Percentiles rank a stretch among this genome's conserved stretches.
These are phyloP conservation scores for Fusarium fujikuroi DNA, from an alignment of 2,329 filamentous ascomycete genomes.

Conservation along the genomic window DNA sequence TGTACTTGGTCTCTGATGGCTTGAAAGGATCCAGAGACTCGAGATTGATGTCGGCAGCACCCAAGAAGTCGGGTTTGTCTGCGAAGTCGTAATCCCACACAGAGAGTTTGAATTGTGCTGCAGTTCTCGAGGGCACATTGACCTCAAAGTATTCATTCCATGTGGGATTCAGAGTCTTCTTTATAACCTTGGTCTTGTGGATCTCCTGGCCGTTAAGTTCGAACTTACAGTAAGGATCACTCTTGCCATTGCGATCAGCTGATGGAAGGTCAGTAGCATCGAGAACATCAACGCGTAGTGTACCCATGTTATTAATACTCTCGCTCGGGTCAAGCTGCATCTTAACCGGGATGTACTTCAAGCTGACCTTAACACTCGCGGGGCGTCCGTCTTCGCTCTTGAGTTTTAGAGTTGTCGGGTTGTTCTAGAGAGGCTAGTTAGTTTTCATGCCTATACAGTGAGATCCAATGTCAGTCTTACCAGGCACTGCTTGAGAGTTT, in stretches of 20 bases:
- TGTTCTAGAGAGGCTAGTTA: slow-evolving; percentile 70
- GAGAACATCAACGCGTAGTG: slow-evolving; percentile 90
- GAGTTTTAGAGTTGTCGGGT: slow-evolving; percentile 83
- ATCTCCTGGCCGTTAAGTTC: slow-evolving; percentile 88
- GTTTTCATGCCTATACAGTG: not conserved
- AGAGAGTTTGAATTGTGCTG: slow-evolving; percentile 81
- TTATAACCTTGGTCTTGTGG: slow-evolving; percentile 94
- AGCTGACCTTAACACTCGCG: slow-evolving; percentile 84
- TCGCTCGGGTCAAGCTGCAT: slow-evolving; percentile 95
- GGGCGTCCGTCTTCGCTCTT: slow-evolving; percentile 78
- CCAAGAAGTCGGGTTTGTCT: slow-evolving; percentile 92
- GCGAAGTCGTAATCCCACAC: slow-evolving; percentile 98
- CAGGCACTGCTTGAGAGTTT: slow-evolving; percentile 87
- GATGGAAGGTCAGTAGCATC: slow-evolving; percentile 89
- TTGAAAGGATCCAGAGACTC: slow-evolving; percentile 86
- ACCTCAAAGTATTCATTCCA: slow-evolving; percentile 98
- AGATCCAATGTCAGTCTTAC: slow-evolving; percentile 59
- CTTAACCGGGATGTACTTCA: slow-evolving; percentile 93
- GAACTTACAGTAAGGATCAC: slow-evolving; percentile 97
- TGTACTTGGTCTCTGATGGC: slow-evolving; percentile 77
- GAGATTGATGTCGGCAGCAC: slow-evolving; percentile 79
- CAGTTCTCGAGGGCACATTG: slow-evolving; percentile 83
- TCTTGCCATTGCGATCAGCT: slow-evolving; percentile 95
- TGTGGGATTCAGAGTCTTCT: slow-evolving; percentile 93
- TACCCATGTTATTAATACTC: slow-evolving; percentile 99